Percentiles rank a stretch among this genome's conserved stretches.
Conservation (phyloP, 441 rosid species). For the Lepidium campestre region DNA sequence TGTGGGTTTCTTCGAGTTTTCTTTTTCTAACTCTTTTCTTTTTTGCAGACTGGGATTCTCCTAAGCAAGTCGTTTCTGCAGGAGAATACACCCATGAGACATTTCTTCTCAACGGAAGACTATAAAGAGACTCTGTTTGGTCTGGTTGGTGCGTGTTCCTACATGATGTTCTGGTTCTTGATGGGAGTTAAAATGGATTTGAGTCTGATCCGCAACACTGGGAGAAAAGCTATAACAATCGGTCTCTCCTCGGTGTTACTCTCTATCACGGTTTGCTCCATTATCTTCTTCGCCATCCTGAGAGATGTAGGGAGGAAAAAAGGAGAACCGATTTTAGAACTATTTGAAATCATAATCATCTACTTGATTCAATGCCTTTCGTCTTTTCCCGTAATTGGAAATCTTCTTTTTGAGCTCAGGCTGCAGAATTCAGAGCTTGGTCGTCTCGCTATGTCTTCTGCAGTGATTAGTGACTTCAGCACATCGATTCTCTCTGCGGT, state of each 20-base stretch:
- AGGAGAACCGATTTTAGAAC: neutral
- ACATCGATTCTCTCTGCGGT: neutral
- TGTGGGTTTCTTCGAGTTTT: neutral
- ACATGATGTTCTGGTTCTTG: conserved; percentile 43
- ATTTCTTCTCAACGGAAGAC: neutral
- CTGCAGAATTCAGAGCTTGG: conserved; percentile 64
- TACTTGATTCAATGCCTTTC: conserved; percentile 27
- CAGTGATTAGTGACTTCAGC: conserved; percentile 27
- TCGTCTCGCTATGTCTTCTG: conserved; percentile 41
- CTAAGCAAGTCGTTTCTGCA: conserved; percentile 23
- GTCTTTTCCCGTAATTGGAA: conserved; percentile 41
- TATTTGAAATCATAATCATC: neutral
- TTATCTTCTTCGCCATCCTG: neutral
- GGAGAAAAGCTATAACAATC: conserved; percentile 29
- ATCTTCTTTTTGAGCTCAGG: conserved; percentile 47
- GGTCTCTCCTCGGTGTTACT: conserved; percentile 32
- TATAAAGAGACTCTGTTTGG: conserved; percentile 23
- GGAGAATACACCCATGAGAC: neutral
- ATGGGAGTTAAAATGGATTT: conserved; percentile 56
- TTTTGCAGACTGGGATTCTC: conserved; percentile 30
- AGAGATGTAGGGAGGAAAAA: conserved; percentile 11
- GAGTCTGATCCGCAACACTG: conserved; percentile 19
- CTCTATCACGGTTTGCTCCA: conserved; percentile 22
- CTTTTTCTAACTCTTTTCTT: neutral
- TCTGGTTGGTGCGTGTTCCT: conserved; percentile 32